Percentiles rank a stretch among this genome's conserved stretches.
Conservation (phyloP, 2,329 filamentous ascomycete genomes). For the Fusarium sp. region DNA sequence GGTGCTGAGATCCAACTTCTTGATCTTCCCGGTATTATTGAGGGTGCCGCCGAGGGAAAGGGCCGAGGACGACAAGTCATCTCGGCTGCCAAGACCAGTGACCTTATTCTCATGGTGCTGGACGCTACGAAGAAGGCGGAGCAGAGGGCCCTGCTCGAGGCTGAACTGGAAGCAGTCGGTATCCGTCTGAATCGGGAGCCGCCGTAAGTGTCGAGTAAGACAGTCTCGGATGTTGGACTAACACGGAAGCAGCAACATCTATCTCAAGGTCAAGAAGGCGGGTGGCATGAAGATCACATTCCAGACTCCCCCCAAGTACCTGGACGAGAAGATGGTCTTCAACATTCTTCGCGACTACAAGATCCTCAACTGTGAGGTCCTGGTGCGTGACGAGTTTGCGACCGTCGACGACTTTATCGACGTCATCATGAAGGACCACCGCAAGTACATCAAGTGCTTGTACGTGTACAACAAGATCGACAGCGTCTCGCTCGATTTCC, state of each 20-base stretch:
- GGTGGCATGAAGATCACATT: constrained; percentile 99
- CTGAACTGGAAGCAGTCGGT: constrained; percentile 93
- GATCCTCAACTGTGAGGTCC: constrained; percentile 96
- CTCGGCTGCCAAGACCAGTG: constrained; percentile 97
- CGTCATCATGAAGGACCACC: constrained; percentile 98
- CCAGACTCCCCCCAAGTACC: constrained; percentile 84
- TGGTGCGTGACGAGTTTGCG: constrained; percentile 92
- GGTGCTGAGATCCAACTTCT: constrained; percentile 98
- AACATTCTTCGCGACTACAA: constrained; percentile 99
- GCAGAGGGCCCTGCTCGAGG: constrained; percentile 89
- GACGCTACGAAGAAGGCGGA: constrained; percentile 97
- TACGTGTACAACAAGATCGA: constrained; percentile 99
- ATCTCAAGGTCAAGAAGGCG: constrained; percentile 94
- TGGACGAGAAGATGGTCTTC: constrained; percentile 98
- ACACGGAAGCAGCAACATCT: constrained; percentile 80
- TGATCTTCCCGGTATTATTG: constrained; percentile 97
- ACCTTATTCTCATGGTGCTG: constrained; percentile 95
- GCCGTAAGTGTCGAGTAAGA: constrained; percentile 68
- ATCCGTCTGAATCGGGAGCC: constrained; percentile 93
- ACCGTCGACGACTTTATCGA: constrained; percentile 99
- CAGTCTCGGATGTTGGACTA: constrained; percentile 11
- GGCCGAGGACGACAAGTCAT: constrained; percentile 96
- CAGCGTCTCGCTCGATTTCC: constrained; percentile 90
- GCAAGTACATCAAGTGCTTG: constrained; percentile 94
- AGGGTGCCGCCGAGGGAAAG: constrained; percentile 95